Evolutionary conservation across 768 basidiomycete genomes (phyloP).

Genomic region (Erythrobasidium yunnanense): DNA sequence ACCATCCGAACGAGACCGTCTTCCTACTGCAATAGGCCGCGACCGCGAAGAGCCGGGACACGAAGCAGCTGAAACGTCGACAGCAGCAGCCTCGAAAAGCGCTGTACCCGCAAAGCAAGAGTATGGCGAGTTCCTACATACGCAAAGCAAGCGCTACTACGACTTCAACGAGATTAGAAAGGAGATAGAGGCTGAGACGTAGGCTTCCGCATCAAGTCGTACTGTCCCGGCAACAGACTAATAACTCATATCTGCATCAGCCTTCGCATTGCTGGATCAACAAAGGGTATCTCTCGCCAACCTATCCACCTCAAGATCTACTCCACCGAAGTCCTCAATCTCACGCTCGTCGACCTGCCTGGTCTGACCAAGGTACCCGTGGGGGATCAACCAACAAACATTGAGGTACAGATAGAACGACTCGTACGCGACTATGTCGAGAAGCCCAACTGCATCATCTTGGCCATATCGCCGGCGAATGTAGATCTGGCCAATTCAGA

Average conservation of each 20-base stretch:
- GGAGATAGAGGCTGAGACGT: constrained; percentile 94
- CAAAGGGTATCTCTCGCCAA: constrained; percentile 92
- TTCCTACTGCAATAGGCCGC: constrained; percentile 41
- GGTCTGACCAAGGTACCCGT: constrained; percentile 78
- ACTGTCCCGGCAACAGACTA: background rate
- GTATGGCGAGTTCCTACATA: constrained; percentile 95
- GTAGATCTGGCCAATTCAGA: constrained; percentile 98
- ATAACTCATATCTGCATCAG: background rate
- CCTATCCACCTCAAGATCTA: constrained; percentile 93
- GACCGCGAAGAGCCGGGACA: constrained; percentile 27
- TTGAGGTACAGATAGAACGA: constrained; percentile 88
- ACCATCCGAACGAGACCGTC: constrained; percentile 48
- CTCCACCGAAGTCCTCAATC: constrained; percentile 85
- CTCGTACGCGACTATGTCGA: constrained; percentile 93
- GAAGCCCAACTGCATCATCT: constrained; percentile 91
- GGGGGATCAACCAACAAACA: constrained; percentile 88
- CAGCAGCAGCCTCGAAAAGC: constrained; percentile 24
- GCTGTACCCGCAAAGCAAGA: constrained; percentile 45
- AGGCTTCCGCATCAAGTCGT: background rate
- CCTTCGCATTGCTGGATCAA: constrained; percentile 81
- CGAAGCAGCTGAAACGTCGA: constrained; percentile 41
- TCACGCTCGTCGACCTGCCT: constrained; percentile 91
- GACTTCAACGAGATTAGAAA: constrained; percentile 87
- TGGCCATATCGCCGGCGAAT: constrained; percentile 93
- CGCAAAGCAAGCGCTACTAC: constrained; percentile 82